A percentile compares a stretch with the other conserved stretches of the same genome.
Conservation (phyloP, 2,329 filamentous ascomycete species). For the Emericellopsis atlantica region DNA sequence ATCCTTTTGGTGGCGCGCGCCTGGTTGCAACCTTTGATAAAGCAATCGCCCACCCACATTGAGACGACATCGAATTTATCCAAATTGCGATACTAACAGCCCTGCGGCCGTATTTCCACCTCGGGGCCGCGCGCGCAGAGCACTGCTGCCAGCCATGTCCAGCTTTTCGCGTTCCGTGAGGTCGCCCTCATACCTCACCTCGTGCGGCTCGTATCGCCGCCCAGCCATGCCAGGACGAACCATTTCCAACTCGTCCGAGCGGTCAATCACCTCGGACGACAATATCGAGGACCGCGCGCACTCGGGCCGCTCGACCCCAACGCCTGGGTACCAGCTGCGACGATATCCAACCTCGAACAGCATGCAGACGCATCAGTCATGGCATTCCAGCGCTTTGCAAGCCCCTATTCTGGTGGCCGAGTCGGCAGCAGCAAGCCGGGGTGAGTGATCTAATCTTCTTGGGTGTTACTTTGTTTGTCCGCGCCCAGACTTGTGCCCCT, state of each 20-base stretch:
- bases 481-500: neutral
- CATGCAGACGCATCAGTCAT: neutral
- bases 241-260: conserved; percentile 33
- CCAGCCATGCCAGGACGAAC: conserved; percentile 29
- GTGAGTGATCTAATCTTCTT: neutral
- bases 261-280: conserved; percentile 14
- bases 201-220: conserved; percentile 21
- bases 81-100: too few relatives aligned
- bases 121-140: too few relatives aligned
- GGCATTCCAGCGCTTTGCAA: neutral
- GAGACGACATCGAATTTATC: too few relatives aligned
- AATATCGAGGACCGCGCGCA: neutral
- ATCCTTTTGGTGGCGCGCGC: too few relatives aligned
- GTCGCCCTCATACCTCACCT: conserved; percentile 25
- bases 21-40: too few relatives aligned
- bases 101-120: too few relatives aligned
- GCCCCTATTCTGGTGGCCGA: neutral
- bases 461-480: neutral
- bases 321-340: neutral
- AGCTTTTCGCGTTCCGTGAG: conserved; percentile 36
- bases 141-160: conserved; percentile 22
- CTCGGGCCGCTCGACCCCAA: neutral
- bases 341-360: neutral
- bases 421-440: neutral
- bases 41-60: too few relatives aligned